Evolutionary conservation across 2,329 filamentous ascomycete genomes (phyloP).

Genomic region (Ambrosiella beaveri): DNA sequence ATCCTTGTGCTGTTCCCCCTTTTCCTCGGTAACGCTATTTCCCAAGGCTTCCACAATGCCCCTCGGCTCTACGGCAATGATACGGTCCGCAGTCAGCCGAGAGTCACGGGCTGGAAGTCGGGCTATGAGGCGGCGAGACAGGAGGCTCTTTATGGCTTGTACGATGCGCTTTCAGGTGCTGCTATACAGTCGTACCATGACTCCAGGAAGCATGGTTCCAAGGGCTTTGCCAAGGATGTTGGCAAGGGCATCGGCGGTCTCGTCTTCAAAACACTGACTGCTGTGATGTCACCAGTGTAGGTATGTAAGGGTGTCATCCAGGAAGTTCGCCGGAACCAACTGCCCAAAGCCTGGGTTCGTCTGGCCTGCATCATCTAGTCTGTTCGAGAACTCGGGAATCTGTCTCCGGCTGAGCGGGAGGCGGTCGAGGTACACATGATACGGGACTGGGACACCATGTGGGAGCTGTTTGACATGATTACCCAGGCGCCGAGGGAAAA

Average conservation of each 20-base stretch:
- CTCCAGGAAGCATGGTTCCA: conserved; percentile 33
- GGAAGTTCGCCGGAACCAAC: conserved; percentile 35
- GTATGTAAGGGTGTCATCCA: conserved; percentile 47
- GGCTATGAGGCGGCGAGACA: conserved; percentile 42
- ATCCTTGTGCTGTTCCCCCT: conserved; percentile 41
- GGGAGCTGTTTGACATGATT: conserved; percentile 24
- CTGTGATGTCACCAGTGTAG: conserved; percentile 42
- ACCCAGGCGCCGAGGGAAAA: conserved; percentile 19
- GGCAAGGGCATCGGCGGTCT: conserved; percentile 48
- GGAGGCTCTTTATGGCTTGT: conserved; percentile 46
- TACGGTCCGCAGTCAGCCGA: conserved; percentile 45
- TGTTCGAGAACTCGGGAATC: conserved; percentile 25
- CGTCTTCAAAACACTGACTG: conserved; percentile 46
- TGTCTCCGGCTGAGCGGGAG: conserved; percentile 21
- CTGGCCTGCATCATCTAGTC: conserved; percentile 42
- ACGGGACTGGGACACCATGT: conserved; percentile 26
- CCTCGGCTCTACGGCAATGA: conserved; percentile 53
- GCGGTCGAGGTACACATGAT: conserved; percentile 19
- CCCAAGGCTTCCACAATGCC: conserved; percentile 55
- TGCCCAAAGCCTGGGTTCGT: conserved; percentile 36
- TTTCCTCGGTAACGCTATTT: conserved; percentile 41
- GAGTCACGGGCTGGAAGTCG: conserved; percentile 47
- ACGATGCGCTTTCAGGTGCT: conserved; percentile 47
- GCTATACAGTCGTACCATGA: conserved; percentile 29
- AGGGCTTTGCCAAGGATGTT: conserved; percentile 34